Evolutionary conservation across 352 stramenopile genomes (phyloP).

Genomic region (Globisporangium lucens): DNA sequence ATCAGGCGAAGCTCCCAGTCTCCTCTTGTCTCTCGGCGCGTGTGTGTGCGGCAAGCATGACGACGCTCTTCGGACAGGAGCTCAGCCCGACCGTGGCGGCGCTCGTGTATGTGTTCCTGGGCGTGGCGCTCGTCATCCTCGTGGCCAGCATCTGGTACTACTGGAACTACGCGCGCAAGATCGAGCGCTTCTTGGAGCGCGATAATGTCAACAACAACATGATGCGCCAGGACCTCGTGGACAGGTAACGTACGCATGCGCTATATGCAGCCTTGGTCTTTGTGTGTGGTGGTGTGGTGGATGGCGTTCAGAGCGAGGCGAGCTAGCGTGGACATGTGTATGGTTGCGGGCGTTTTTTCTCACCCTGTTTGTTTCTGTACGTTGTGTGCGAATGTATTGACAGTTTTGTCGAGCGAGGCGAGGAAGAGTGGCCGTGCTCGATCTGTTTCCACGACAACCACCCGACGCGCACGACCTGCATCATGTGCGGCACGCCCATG

Average conservation of each 20-base stretch:
- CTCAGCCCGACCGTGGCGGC: slow-evolving; percentile 60
- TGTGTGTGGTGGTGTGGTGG: too few relatives aligned
- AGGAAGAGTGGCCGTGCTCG: slow-evolving; percentile 82
- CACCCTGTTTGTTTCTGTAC: neutral
- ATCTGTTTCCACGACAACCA: slow-evolving; percentile 90
- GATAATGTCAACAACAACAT: slow-evolving; percentile 90
- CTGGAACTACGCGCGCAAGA: slow-evolving; percentile 86
- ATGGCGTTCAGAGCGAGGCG: neutral
- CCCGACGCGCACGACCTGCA: slow-evolving; percentile 70
- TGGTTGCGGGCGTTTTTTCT: neutral
- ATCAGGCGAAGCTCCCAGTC: neutral
- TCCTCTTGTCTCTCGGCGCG: neutral
- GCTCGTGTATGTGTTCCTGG: slow-evolving; percentile 78
- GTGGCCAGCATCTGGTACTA: slow-evolving; percentile 83
- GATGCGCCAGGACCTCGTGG: slow-evolving; percentile 83
- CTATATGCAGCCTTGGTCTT: too few relatives aligned
- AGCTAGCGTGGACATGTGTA: neutral
- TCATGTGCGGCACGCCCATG: slow-evolving; percentile 78
- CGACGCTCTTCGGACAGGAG: slow-evolving; percentile 77
- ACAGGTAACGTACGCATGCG: slow-evolving; percentile 31
- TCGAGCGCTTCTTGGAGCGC: slow-evolving; percentile 77
- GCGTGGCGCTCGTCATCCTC: slow-evolving; percentile 64
- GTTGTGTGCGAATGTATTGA: slow-evolving; percentile 4
- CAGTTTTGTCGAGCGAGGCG: slow-evolving; percentile 71
- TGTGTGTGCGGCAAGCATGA: slow-evolving; percentile 34